These are phyloP conservation scores for Phytophthora pinifolia DNA, from an alignment of 352 stramenopile genomes.

Conservation along the genomic window DNA sequence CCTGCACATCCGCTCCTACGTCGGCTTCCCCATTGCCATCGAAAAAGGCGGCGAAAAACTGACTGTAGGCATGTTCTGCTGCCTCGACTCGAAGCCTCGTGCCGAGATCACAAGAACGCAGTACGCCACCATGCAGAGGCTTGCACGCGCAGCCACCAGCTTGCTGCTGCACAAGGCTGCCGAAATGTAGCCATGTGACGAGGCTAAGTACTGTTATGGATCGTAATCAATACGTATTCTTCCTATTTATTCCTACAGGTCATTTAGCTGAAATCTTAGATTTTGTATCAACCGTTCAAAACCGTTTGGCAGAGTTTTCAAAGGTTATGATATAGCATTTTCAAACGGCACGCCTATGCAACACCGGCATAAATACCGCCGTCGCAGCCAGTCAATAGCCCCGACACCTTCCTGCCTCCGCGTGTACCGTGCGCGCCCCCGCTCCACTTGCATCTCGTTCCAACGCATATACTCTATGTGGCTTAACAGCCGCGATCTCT, in stretches of 20 bases:
- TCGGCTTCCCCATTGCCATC: constrained; percentile 38
- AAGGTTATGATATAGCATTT: too few species aligned
- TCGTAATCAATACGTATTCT: too few species aligned
- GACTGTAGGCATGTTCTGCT: constrained; percentile 30
- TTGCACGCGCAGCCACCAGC: constrained; percentile 14
- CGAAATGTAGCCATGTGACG: neutral
- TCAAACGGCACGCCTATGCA: too few species aligned
- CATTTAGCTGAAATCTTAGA: too few species aligned
- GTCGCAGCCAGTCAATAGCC: too few species aligned
- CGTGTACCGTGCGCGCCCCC: neutral
- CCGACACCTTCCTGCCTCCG: too few species aligned
- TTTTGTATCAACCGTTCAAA: too few species aligned
- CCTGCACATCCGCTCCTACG: constrained; percentile 51
- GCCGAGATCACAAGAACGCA: constrained; percentile 24
- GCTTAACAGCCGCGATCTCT: constrained; percentile 36
- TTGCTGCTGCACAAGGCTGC: constrained; percentile 19
- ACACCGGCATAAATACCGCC: too few species aligned
- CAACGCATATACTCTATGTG: constrained; percentile 26
- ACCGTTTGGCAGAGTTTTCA: too few species aligned
- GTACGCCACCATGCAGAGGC: constrained; percentile 25
- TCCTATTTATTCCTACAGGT: too few species aligned
- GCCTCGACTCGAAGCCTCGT: constrained; percentile 22
- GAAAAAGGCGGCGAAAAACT: constrained; percentile 1
- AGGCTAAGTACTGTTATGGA: too few species aligned
- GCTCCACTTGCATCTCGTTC: constrained; percentile 2